Evolutionary conservation across 2,329 filamentous ascomycete genomes (phyloP).

Genomic region (Elsinoe necatrix): DNA sequence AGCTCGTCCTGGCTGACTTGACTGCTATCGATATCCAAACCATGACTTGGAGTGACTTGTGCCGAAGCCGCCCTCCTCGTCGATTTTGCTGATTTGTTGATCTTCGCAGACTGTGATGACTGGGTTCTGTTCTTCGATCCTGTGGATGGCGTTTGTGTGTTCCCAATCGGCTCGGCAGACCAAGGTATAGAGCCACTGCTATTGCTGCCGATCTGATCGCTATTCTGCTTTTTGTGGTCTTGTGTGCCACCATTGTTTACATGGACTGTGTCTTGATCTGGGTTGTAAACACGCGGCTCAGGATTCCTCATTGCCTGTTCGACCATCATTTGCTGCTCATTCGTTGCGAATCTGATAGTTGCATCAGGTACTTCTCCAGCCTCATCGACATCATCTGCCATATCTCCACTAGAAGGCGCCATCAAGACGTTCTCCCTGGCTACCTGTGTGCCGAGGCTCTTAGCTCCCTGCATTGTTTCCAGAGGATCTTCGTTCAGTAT

Average conservation of each 20-base stretch:
- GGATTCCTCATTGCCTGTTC: background rate
- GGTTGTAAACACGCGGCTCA: background rate
- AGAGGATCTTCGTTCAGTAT: background rate
- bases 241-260: background rate
- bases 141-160: constrained; percentile 7
- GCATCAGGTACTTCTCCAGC: background rate
- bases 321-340: constrained; percentile 2
- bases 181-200: constrained; percentile 11
- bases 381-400: background rate
- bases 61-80: background rate
- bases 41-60: background rate
- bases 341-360: background rate
- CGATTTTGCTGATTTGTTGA: background rate
- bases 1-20: constrained; percentile 8
- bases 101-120: background rate
- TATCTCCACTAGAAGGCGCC: constrained; percentile 3
- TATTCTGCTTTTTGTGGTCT: background rate
- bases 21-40: background rate
- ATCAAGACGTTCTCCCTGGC: constrained; percentile 10
- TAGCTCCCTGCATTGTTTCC: background rate
- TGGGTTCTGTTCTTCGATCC: constrained; percentile 1
- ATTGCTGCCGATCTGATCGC: constrained; percentile 1
- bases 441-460: constrained; percentile 1
- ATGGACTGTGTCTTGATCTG: background rate
- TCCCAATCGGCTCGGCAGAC: constrained; percentile 5